Conservation (phyloP, 257 asterid species). For the Ballota nigra region DNA sequence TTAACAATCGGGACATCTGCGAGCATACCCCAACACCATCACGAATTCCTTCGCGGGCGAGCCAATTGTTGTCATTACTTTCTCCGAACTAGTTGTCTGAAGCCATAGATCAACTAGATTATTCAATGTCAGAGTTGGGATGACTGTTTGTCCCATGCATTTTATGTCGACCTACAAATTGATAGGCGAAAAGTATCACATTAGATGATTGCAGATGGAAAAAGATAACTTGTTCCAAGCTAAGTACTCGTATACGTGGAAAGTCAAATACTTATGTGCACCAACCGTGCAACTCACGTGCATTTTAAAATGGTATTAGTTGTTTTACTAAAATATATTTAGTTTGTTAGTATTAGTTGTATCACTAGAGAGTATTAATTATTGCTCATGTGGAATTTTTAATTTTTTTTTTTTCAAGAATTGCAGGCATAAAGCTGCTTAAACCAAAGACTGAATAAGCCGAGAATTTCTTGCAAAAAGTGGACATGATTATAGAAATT, state of each 20-base stretch:
- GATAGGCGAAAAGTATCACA: neutral
- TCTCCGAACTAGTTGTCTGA: conserved; percentile 38
- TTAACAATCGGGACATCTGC: conserved; percentile 39
- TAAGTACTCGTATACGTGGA: neutral
- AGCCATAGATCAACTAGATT: conserved; percentile 57
- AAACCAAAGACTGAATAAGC: neutral
- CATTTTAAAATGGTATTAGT: too few relatives aligned
- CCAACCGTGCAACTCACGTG: too few relatives aligned
- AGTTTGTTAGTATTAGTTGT: too few relatives aligned
- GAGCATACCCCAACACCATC: conserved; percentile 62
- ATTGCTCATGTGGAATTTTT: neutral
- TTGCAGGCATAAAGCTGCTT: neutral
- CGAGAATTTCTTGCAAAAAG: neutral
- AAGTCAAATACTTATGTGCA: too few relatives aligned
- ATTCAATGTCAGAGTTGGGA: conserved; percentile 45
- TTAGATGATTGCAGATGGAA: neutral
- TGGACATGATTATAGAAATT: too few relatives aligned
- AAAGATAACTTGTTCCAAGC: neutral
- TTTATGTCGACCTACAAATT: conserved; percentile 57
- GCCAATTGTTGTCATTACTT: conserved; percentile 47
- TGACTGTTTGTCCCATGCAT: conserved; percentile 57
- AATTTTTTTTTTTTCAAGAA: neutral
- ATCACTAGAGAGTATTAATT: too few relatives aligned
- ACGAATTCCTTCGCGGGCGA: conserved; percentile 70
- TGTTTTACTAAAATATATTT: too few relatives aligned